A percentile compares a stretch with the other conserved stretches of the same genome.
Evolutionary conservation across 163 green algal species (phyloP).

Genomic region (Picocystis sp.): DNA sequence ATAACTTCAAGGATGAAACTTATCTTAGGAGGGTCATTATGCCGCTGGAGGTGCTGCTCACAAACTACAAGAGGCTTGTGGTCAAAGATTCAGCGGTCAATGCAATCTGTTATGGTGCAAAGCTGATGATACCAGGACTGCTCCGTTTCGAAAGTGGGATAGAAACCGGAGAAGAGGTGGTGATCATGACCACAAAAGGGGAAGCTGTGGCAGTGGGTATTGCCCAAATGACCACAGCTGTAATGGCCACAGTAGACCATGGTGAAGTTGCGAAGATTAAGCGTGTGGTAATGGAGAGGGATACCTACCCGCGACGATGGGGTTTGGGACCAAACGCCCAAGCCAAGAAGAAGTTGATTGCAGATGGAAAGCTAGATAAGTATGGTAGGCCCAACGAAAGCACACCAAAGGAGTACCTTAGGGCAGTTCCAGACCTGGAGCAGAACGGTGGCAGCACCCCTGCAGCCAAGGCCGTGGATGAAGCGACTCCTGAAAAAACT

Average conservation of each 20-base stretch:
- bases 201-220: conserved; percentile 89
- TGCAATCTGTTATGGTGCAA: conserved; percentile 96
- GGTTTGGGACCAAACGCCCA: conserved; percentile 80
- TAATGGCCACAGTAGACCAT: conserved; percentile 93
- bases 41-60: conserved; percentile 89
- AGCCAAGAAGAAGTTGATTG: conserved; percentile 94
- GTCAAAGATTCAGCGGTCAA: conserved; percentile 96
- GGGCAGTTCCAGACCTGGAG: conserved; percentile 25
- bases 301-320: conserved; percentile 95
- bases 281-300: conserved; percentile 96
- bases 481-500: background rate
- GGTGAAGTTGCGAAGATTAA: conserved; percentile 96
- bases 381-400: conserved; percentile 81
- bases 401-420: conserved; percentile 87
- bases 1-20: conserved; percentile 74
- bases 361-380: conserved; percentile 91
- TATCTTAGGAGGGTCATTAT: conserved; percentile 81
- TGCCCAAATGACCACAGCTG: conserved; percentile 90
- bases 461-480: background rate
- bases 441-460: background rate
- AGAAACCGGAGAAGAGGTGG: conserved; percentile 84
- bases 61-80: conserved; percentile 85
- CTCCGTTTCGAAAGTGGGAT: conserved; percentile 72
- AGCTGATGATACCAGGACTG: conserved; percentile 94
- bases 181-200: conserved; percentile 98